A percentile compares a stretch with the other conserved stretches of the same genome.
Evolutionary conservation across 2,329 filamentous ascomycete species (phyloP).

Genomic region (Fusarium verrucosum): DNA sequence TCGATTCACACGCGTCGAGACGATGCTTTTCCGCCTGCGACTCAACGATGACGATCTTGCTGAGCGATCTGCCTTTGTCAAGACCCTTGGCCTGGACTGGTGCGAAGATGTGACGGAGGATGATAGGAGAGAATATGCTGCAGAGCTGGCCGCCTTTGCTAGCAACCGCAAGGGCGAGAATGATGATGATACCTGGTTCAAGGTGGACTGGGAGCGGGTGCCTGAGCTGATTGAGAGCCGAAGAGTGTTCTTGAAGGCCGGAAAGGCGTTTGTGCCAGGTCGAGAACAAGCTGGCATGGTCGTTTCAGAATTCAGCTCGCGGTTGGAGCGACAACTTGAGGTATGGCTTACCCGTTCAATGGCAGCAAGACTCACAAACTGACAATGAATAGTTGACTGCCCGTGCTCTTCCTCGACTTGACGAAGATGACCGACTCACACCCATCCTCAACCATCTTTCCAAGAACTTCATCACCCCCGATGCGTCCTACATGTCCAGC

Average conservation of each 20-base stretch:
- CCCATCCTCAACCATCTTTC: slow-evolving; percentile 80
- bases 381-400: slow-evolving; percentile 72
- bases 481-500: slow-evolving; percentile 76
- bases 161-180: slow-evolving; percentile 49
- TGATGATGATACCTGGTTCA: slow-evolving; percentile 92
- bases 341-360: slow-evolving; percentile 54
- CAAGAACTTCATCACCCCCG: slow-evolving; percentile 93
- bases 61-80: slow-evolving; percentile 81
- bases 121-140: slow-evolving; percentile 73
- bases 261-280: slow-evolving; percentile 90
- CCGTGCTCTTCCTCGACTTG: slow-evolving; percentile 88
- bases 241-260: slow-evolving; percentile 77
- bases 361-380: neutral
- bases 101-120: slow-evolving; percentile 85
- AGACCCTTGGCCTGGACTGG: slow-evolving; percentile 83
- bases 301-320: slow-evolving; percentile 81
- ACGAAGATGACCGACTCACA: slow-evolving; percentile 91
- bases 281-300: slow-evolving; percentile 91
- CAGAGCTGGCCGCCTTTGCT: slow-evolving; percentile 66
- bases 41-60: slow-evolving; percentile 78
- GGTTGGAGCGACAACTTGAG: slow-evolving; percentile 84
- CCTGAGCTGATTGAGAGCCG: slow-evolving; percentile 87
- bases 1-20: slow-evolving; percentile 87
- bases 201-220: slow-evolving; percentile 94
- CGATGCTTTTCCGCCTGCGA: slow-evolving; percentile 85